Evolutionary conservation across 768 basidiomycete genomes (phyloP).

Genomic region (Lactifluus subvellereus): DNA sequence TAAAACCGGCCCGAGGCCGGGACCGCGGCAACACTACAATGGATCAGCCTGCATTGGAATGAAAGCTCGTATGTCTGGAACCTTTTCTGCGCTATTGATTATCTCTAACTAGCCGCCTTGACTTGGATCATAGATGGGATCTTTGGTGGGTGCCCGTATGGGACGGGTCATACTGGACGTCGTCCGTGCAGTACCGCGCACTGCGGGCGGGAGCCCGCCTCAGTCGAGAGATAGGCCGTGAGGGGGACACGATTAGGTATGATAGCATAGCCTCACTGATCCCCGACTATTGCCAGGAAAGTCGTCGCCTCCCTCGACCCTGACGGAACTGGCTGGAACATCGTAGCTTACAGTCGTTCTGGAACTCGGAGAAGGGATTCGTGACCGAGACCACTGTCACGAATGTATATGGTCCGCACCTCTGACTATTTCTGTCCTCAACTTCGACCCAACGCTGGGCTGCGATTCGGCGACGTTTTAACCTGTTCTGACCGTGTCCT

Average conservation of each 20-base stretch:
- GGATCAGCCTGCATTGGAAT: constrained; percentile 8
- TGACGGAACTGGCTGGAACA: neutral
- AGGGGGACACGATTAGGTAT: neutral
- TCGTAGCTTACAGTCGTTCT: constrained; percentile 9
- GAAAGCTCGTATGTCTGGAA: neutral
- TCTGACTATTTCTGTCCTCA: constrained; percentile 3
- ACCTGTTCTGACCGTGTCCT: constrained; percentile 20
- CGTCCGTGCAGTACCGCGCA: constrained; percentile 19
- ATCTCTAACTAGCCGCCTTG: neutral
- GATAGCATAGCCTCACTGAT: constrained; percentile 1
- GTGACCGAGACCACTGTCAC: constrained; percentile 18
- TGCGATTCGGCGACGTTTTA: constrained; percentile 14
- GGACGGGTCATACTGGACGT: constrained; percentile 17
- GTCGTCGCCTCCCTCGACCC: neutral
- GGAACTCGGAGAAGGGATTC: constrained; percentile 15
- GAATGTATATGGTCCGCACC: neutral
- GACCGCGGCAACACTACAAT: too few relatives aligned
- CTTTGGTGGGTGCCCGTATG: constrained; percentile 18
- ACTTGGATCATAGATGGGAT: constrained; percentile 1
- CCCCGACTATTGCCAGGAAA: constrained; percentile 13
- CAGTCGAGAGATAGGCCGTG: constrained; percentile 4
- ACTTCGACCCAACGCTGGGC: constrained; percentile 17
- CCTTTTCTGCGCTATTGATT: neutral
- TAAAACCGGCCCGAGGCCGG: too few relatives aligned
- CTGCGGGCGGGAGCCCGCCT: constrained; percentile 7